Base-by-base conservation (phyloP, 1,284 basidiomycete genomes). In the Phaffia rhodozyma region DNA sequence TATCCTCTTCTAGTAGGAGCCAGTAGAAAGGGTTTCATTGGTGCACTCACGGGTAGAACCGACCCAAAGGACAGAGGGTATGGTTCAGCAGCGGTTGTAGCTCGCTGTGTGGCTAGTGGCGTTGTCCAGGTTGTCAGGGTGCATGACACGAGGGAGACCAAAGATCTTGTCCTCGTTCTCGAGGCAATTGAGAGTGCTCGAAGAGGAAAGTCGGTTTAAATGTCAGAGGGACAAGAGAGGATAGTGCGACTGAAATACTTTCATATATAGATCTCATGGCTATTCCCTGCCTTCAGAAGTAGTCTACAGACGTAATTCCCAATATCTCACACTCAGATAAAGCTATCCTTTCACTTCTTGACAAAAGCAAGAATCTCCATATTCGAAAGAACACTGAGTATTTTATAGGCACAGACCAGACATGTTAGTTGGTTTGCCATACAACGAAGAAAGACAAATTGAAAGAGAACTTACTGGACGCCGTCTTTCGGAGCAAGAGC, bases 21-120 rank as follows among this genome's bases (percentile, higher is more conserved):
- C 0, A 92, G 89, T 23, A 79, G 86, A 56, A 96, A 97, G 74
- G 86, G 86, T 0, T 91, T 91, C 73, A 77, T 94, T 6, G 91
- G 89, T 0, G 73, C 74, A 1, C 78, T 90, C 52, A 78, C 73
- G 0, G 75, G 73, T 13, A 72, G 75, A 29, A 66, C 71, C 43
- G 80, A 80, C 54, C 74, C 90, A 0, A 81, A 79, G 62, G 85
- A 91, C 66, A 78, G 93, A 11, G 81, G 78, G 0, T 87, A 82
- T 76, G 93, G 89, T 1, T 97, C 93, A 20, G 86, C 88, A 0
- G 87, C 87, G 0, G 83, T 86, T 3, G 86, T 89, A 38, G 77
- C 85, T 0, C 86, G 84, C 68, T 87, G 87, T 34, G 83, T 91
- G 9, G 83, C 86, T 67, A 86, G 87, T 70, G 84, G 85, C 0